Base-by-base conservation (phyloP, 331 rosid genomes). In the Arachis monticola region DNA sequence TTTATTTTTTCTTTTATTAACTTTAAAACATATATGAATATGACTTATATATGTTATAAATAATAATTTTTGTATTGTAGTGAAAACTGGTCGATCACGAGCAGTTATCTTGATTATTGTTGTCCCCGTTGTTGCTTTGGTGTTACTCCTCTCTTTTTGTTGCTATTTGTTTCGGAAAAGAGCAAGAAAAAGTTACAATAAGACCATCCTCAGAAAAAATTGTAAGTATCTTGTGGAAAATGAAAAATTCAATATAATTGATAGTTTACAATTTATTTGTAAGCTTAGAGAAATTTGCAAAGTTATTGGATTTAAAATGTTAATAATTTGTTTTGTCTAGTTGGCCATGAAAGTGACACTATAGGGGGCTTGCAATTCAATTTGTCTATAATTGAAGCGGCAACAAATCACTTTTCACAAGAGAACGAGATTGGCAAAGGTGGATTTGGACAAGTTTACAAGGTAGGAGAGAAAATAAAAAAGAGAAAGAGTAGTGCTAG, bases 361-460 rank as follows among this genome's bases (percentile, higher is more conserved):
- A 0, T 63, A 4, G 83, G 79, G 8, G 67, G 80, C 4, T 45
- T 81, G 69, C 85, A 77, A 75, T 69, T 75, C 40, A 66, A 72
- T 27, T 61, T 83, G 10, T 59, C 30, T 10, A 69, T 35, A 58
- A 59, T 83, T 50, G 60, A 77, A 55, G 77, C 73, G 2, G 85
- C 93, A 42, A 86, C 89, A 4, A 79, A 77, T 38, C 67, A 73
- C 13, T 88, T 88, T 31, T 82, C 85, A 1, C 27, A 7, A 0
- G 53, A 79, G 2, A 80, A 86, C 60, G 78, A 27, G 57, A 64
- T 83, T 10, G 90, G 92, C 0, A 64, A 64, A 75, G 90, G 88
- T 2, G 86, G 56, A 50, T 50, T 50, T 2, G 87, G 88, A 73
- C 85, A 50, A 50, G 56, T 50, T 50, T 50, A 50, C 76, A 52